Percentiles rank a stretch among this genome's conserved stretches.
These are phyloP conservation scores for Nevesoporus exiguus DNA, from an alignment of 768 basidiomycete genomes.

Conservation along the genomic window DNA sequence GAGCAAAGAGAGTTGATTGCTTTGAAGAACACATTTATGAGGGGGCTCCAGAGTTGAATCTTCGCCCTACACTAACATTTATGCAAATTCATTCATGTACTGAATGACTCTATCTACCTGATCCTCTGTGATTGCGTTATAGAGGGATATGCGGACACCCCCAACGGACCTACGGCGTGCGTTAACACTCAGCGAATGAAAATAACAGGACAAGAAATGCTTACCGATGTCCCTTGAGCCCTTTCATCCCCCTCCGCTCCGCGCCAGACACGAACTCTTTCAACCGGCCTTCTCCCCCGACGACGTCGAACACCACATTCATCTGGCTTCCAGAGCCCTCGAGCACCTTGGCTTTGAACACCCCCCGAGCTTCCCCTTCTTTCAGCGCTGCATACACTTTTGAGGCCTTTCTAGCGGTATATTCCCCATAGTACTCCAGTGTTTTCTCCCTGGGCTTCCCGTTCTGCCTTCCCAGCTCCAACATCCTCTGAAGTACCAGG, in stretches of 20 bases:
- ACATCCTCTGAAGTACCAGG: slow-evolving; percentile 73
- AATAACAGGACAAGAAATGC: slow-evolving; percentile 29
- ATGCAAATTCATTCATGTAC: slow-evolving; percentile 57
- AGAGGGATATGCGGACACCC: slow-evolving; percentile 79
- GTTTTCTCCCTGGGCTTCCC: slow-evolving; percentile 49
- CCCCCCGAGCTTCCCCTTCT: slow-evolving; percentile 66
- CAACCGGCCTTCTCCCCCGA: slow-evolving; percentile 70
- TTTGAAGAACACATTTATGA: not conserved
- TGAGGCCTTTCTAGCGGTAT: slow-evolving; percentile 70
- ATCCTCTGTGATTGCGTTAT: slow-evolving; percentile 83
- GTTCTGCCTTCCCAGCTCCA: slow-evolving; percentile 29
- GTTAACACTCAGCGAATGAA: not conserved
- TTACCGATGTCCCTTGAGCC: slow-evolving; percentile 89
- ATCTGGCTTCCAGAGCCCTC: slow-evolving; percentile 85
- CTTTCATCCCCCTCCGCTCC: slow-evolving; percentile 73
- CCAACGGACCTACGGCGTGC: slow-evolving; percentile 48
- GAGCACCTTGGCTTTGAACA: slow-evolving; percentile 69
- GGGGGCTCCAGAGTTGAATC: slow-evolving; percentile 6
- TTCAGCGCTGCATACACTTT: slow-evolving; percentile 73
- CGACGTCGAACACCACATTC: slow-evolving; percentile 86
- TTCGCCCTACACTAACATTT: not conserved
- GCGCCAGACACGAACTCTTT: slow-evolving; percentile 79
- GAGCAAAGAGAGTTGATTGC: not conserved
- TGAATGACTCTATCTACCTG: slow-evolving; percentile 58
- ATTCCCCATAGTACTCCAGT: slow-evolving; percentile 56